Evolutionary conservation across 148 eudicot species (phyloP).

Genomic region (Chenopodium album): DNA sequence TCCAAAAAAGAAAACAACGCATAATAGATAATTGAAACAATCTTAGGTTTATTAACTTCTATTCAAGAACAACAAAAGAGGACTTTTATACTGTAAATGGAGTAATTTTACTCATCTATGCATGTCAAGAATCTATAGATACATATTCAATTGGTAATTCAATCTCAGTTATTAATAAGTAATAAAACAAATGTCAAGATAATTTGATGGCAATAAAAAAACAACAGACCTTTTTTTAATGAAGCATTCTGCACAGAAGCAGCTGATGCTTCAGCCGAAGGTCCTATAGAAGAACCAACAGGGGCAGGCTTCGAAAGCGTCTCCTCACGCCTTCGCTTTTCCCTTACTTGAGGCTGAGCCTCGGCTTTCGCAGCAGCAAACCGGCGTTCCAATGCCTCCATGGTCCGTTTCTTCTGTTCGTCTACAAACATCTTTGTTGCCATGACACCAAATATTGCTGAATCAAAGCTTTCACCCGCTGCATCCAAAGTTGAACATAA

Average conservation of each 20-base stretch:
- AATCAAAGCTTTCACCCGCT: background rate
- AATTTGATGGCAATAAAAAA: background rate
- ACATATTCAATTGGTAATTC: background rate
- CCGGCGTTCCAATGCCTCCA: constrained; percentile 69
- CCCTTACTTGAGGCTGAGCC: constrained; percentile 38
- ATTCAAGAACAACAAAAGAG: background rate
- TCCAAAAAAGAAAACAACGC: background rate
- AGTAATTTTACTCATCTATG: background rate
- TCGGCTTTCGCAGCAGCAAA: constrained; percentile 63
- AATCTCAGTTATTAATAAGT: background rate
- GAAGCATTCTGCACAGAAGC: constrained; percentile 17
- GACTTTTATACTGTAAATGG: background rate
- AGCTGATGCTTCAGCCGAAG: constrained; percentile 17
- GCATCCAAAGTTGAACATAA: background rate
- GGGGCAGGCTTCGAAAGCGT: constrained; percentile 5
- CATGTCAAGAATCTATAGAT: background rate
- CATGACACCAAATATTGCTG: constrained; percentile 25
- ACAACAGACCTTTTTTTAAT: constrained; percentile 40
- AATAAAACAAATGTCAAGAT: background rate
- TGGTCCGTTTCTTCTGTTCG: constrained; percentile 54
- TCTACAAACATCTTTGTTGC: constrained; percentile 26
- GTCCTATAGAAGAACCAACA: constrained; percentile 21
- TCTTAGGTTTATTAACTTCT: background rate
- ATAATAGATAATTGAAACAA: background rate
- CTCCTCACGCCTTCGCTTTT: constrained; percentile 37